Conservation (phyloP, 164 flowering plant species). For the Berberis thunbergii region DNA sequence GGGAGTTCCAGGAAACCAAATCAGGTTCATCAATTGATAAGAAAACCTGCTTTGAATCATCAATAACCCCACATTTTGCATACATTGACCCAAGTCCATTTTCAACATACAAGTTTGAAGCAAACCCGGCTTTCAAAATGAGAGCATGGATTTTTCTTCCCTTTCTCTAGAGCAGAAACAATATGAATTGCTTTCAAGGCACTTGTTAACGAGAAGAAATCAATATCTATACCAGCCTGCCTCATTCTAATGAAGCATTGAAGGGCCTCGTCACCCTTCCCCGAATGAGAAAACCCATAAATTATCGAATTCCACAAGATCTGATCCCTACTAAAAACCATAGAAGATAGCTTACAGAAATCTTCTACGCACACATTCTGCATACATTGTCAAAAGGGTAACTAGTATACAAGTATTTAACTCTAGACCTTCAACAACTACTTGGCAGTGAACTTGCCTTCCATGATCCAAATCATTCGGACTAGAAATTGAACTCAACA, state of each 20-base stretch:
- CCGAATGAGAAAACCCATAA: conserved; percentile 38
- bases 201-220: conserved; percentile 34
- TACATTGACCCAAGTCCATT: conserved; percentile 51
- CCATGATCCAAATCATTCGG: conserved; percentile 23
- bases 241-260: conserved; percentile 34
- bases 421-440: conserved; percentile 34
- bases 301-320: conserved; percentile 49
- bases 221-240: conserved; percentile 18
- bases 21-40: conserved; percentile 26
- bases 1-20: conserved; percentile 53
- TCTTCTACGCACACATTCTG: conserved; percentile 33
- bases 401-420: conserved; percentile 25
- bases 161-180: conserved; percentile 38
- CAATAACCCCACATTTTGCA: conserved; percentile 32
- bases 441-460: conserved; percentile 39
- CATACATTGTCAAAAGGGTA: conserved; percentile 38
- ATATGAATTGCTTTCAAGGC: conserved; percentile 32
- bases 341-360: conserved; percentile 25
- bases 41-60: conserved; percentile 11
- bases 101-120: conserved; percentile 12
- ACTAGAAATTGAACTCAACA: conserved; percentile 36
- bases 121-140: conserved; percentile 31
- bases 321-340: conserved; percentile 26
- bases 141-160: conserved; percentile 41
- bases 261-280: conserved; percentile 30